A percentile compares a stretch with the other conserved stretches of the same genome.
These are phyloP conservation scores for Verticillium isaacii DNA, from an alignment of 2,329 filamentous ascomycete species.

Conservation along the genomic window DNA sequence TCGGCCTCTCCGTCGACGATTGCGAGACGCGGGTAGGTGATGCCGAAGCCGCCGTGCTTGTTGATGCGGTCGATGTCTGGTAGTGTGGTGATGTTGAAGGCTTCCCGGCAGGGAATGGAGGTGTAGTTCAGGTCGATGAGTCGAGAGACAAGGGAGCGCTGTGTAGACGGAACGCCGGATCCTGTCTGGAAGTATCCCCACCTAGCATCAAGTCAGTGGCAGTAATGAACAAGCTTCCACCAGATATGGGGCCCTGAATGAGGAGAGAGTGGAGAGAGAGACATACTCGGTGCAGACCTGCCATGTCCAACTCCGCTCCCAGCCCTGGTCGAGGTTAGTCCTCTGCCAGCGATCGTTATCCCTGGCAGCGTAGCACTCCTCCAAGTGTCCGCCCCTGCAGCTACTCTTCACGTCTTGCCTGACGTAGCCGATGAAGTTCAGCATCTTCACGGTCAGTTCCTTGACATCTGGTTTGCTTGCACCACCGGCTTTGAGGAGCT, in stretches of 20 bases:
- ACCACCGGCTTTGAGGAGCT: conserved; percentile 35
- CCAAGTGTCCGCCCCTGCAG: conserved; percentile 19
- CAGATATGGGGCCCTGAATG: not conserved
- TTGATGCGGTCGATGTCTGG: conserved; percentile 66
- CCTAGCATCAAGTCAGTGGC: conserved; percentile 28
- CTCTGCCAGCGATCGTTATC: conserved; percentile 8
- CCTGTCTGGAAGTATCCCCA: conserved; percentile 80
- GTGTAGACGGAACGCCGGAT: conserved; percentile 57
- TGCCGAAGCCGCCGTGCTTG: conserved; percentile 68
- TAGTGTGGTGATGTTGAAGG: conserved; percentile 64
- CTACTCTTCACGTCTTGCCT: conserved; percentile 12
- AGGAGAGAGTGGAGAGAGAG: too few species aligned
- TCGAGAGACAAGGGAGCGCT: conserved; percentile 68
- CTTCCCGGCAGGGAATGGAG: conserved; percentile 56
- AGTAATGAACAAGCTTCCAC: not conserved
- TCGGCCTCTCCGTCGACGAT: conserved; percentile 74
- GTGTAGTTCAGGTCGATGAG: conserved; percentile 60
- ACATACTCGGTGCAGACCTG: conserved; percentile 46
- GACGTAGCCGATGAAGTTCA: conserved; percentile 50
- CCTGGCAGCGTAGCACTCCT: conserved; percentile 25
- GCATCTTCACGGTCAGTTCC: conserved; percentile 34
- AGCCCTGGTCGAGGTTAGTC: conserved; percentile 15
- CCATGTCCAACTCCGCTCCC: conserved; percentile 41
- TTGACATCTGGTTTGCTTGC: conserved; percentile 28
- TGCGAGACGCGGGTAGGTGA: conserved; percentile 71